A percentile compares a stretch with the other conserved stretches of the same genome.
Conservation (phyloP, 192 early-diverging fungal species). For the Dissophora globulifera region DNA sequence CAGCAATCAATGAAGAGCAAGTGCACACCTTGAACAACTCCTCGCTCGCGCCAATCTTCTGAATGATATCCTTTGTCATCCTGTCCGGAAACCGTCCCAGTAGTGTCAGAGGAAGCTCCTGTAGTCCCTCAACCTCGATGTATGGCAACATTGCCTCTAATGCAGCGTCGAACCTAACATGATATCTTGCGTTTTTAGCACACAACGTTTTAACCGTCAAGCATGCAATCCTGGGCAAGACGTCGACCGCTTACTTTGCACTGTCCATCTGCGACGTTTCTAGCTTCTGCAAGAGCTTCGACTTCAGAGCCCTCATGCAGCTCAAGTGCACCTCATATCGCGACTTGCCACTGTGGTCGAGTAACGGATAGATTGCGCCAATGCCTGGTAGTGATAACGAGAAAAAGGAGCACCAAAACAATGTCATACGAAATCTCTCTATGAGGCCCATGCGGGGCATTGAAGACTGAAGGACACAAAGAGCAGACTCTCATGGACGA, state of each 20-base stretch:
- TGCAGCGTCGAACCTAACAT: conserved; percentile 52
- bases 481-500: too few species aligned
- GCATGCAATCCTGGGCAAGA: conserved; percentile 5
- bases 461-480: too few species aligned
- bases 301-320: conserved; percentile 60
- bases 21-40: conserved; percentile 55
- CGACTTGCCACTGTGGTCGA: conserved; percentile 60
- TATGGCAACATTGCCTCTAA: conserved; percentile 60
- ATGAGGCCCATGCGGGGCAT: conserved; percentile 32
- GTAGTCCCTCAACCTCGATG: conserved; percentile 59
- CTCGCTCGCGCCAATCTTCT: conserved; percentile 55
- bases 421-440: conserved; percentile 52
- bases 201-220: too few species aligned
- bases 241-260: conserved; percentile 12
- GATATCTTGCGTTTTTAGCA: too few species aligned
- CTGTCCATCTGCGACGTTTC: conserved; percentile 45
- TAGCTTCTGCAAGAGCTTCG: conserved; percentile 55
- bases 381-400: conserved; percentile 52
- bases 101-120: conserved; percentile 62
- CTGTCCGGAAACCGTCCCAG: conserved; percentile 57
- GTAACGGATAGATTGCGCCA: conserved; percentile 58
- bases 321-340: conserved; percentile 59
- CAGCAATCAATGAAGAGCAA: too few species aligned
- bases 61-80: conserved; percentile 53
- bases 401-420: neutral